Percentiles rank a stretch among this genome's conserved stretches.
Evolutionary conservation across 2,329 filamentous ascomycete species (phyloP).

Genomic region (Alternaria hordeiaustralica): DNA sequence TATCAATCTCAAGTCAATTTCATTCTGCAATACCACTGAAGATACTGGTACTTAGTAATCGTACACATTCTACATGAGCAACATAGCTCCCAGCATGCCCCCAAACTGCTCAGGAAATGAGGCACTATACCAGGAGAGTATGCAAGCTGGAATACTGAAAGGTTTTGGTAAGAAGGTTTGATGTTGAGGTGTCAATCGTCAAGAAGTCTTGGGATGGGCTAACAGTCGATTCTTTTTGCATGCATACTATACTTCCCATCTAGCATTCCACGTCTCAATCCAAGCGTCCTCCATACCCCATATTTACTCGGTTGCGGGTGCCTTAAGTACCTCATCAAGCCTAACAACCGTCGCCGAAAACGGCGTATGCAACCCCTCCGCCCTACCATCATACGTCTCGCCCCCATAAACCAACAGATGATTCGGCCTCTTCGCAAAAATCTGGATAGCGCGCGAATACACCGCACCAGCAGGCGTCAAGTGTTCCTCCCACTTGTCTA

Average conservation of each 20-base stretch:
- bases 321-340: slow-evolving; percentile 2
- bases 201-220: too few relatives aligned
- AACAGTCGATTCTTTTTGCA: too few relatives aligned
- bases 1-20: too few relatives aligned
- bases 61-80: background rate
- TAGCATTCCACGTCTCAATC: background rate
- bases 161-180: background rate
- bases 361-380: slow-evolving; percentile 11
- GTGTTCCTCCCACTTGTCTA: slow-evolving; percentile 28
- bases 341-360: slow-evolving; percentile 23
- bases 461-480: slow-evolving; percentile 24
- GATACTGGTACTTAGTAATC: too few relatives aligned
- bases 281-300: background rate
- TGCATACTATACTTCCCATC: too few relatives aligned
- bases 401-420: slow-evolving; percentile 25
- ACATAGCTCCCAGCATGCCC: too few relatives aligned
- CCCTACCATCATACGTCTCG: slow-evolving; percentile 22
- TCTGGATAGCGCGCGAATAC: slow-evolving; percentile 27
- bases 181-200: too few relatives aligned
- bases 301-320: background rate
- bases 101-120: background rate
- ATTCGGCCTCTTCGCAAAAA: slow-evolving; percentile 21
- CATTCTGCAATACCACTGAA: too few relatives aligned
- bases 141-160: background rate
- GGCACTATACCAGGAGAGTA: background rate